Base-by-base conservation (phyloP, 306 rosid genomes). In the Echinosophora koreensis region DNA sequence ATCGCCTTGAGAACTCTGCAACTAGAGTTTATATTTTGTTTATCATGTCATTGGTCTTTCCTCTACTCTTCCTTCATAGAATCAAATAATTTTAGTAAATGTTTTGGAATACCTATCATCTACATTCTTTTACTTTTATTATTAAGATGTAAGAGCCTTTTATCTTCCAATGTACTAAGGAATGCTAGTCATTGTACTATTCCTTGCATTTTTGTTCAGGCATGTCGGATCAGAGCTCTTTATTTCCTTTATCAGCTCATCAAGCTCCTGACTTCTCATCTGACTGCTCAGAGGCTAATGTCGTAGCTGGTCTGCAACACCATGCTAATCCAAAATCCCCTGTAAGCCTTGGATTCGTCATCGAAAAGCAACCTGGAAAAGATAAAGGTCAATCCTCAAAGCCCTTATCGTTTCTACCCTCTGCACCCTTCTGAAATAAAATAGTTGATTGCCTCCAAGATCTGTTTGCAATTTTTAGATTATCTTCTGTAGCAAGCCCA, bases 211-310 rank as follows among this genome's bases (percentile, higher is more conserved):
- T 32, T 15, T 54, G 17, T 80, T 61, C 77, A 90, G 95, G 91
- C 12, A 85, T 80, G 81, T 74, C 75, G 64, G 76, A 69, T 73
- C 80, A 78, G 73, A 70, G 37, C 16, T 82, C 84, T 60, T 74
- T 64, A 65, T 14, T 59, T 64, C 71, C 30, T 5, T 12, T 76
- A 50, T 64, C 86, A 63, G 58, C 80, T 76, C 55, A 5, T 27
- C 60, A 57, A 62, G 57, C 80, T 71, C 62, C 73, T 0, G 30
- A 72, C 30, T 30, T 70, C 10, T 61, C 74, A 57, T 42, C 85
- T 52, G 66, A 84, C 50, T 46, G 59, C 74, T 55, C 73, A 50
- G 83, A 47, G 47, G 67, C 84, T 72, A 83, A 83, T 51, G 69
- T 66, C 62, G 59, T 63, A 32, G 8, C 76, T 78, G 73, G 69